Base-by-base conservation (phyloP, 768 basidiomycete species). In the Leccinum barrowsii region DNA sequence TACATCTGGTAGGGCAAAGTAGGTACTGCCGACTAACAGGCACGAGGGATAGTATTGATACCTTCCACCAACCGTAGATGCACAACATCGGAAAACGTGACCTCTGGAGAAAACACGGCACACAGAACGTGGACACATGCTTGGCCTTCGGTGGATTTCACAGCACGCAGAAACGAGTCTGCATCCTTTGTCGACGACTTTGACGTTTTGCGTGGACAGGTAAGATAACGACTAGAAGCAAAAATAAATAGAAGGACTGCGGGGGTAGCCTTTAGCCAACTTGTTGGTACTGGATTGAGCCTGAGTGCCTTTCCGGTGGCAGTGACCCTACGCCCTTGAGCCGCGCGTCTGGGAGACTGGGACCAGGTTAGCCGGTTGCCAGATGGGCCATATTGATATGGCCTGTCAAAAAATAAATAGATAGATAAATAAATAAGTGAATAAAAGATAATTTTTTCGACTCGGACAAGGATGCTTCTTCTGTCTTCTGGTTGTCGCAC, bases 61-160 rank as follows among this genome's bases (percentile, higher is more conserved):
- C 92, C 94, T 73, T 98, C 96, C 7, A 90, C 90, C n/a, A 87
- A 73, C 35, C 87, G 85, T 48, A 98, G 76, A 13, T 82, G 82
- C 8, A 77, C 69, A 0, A 91, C 83, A 65, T 95, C 89, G 22
- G 90, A 86, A 70, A 90, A 96, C 5, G 76, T 80, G n/a, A 94
- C 75, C 66, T 98, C 95, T 4, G 88, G 87, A 32, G 86, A 83
- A 74, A 93, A 98, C 1, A 91, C 85, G 2, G 94, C 84, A 75
- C 96, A 98, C 4, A 97, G 74, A 32, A 94, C 79, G 69, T 98
- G 96, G 0, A 86, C 86, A 94, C 94, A 97, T 56, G 89, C 87
- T 71, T 92, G 89, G 10, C 92, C 92, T 76, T 97, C 94, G 0
- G 94, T 96, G 6, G 92, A 92, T 68, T 95, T 96, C 68, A 84